A percentile compares a stretch with the other conserved stretches of the same genome.
These are phyloP conservation scores for Kodamaea kaohsiungensis DNA, from an alignment of 805 yeast genomes.

Conservation along the genomic window DNA sequence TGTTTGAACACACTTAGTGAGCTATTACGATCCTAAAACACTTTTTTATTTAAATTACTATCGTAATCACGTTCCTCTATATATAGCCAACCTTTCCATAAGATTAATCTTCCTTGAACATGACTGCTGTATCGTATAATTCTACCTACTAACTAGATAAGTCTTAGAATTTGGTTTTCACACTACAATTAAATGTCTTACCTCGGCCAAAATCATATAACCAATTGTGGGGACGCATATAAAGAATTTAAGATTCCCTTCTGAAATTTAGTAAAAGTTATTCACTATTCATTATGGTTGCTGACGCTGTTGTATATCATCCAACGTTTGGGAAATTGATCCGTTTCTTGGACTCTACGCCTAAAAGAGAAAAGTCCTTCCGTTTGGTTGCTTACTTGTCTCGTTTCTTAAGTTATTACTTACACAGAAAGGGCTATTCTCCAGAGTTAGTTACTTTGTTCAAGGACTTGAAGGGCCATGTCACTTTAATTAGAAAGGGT, in stretches of 20 bases:
- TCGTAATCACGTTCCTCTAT: too few species aligned
- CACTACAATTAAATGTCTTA: too few species aligned
- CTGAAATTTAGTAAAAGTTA: not conserved
- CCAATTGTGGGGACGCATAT: slow-evolving; percentile 7
- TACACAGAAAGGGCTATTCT: slow-evolving; percentile 56
- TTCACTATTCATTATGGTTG: slow-evolving; percentile 48
- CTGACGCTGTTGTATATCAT: slow-evolving; percentile 69
- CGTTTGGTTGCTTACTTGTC: slow-evolving; percentile 80
- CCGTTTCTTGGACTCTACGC: slow-evolving; percentile 62
- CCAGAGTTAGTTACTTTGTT: slow-evolving; percentile 48
- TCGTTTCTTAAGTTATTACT: slow-evolving; percentile 67
- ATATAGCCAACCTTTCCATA: too few species aligned
- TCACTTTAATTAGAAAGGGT: slow-evolving; percentile 76
- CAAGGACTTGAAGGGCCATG: slow-evolving; percentile 58
- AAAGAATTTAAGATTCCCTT: not conserved
- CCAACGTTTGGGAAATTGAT: slow-evolving; percentile 66
- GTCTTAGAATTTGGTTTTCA: too few species aligned
- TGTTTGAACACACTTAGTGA: too few species aligned
- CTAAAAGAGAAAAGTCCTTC: slow-evolving; percentile 79
- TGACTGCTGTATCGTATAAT: too few species aligned
- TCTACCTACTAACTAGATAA: too few species aligned
- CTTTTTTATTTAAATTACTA: too few species aligned
- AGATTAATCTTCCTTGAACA: too few species aligned
- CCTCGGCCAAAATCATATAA: too few species aligned
- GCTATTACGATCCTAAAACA: too few species aligned